phyloP scores from a whole-genome alignment of 192 early-diverging fungal species.

The Pilobolus umbonatus region DNA sequence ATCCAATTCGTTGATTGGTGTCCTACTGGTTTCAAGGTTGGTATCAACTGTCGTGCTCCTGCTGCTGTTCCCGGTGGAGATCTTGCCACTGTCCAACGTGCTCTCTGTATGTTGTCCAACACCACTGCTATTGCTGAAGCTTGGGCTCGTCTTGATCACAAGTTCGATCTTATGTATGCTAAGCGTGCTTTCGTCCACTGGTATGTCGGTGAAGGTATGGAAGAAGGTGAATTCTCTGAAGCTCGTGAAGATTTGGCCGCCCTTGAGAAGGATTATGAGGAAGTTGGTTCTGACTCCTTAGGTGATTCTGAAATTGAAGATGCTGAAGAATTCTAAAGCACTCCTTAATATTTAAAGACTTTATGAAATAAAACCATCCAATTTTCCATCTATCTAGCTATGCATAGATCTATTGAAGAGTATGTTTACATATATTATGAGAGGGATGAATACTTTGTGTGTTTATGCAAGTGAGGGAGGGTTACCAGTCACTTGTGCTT shows the following conservation, averaged over 20 bases:
- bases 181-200: slow-evolving; percentile 93
- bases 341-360: not conserved
- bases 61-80: slow-evolving; percentile 70
- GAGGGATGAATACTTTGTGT: no score
- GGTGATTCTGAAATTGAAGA: slow-evolving; percentile 76
- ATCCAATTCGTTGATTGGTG: slow-evolving; percentile 93
- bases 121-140: slow-evolving; percentile 87
- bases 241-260: slow-evolving; percentile 96
- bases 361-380: no score
- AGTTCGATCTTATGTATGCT: slow-evolving; percentile 88
- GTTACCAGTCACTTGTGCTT: no score
- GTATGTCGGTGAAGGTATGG: slow-evolving; percentile 96
- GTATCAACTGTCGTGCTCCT: slow-evolving; percentile 32
- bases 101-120: slow-evolving; percentile 90
- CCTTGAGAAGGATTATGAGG: slow-evolving; percentile 97
- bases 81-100: slow-evolving; percentile 72
- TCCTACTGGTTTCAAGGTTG: slow-evolving; percentile 90
- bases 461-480: no score
- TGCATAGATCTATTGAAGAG: no score
- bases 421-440: no score
- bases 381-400: no score
- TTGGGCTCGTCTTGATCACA: slow-evolving; percentile 83
- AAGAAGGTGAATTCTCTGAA: slow-evolving; percentile 95
- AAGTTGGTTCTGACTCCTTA: slow-evolving; percentile 90
- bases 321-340: slow-evolving; percentile 34